Percentiles rank a stretch among this genome's conserved stretches.
phyloP scores from a whole-genome alignment of 257 asterid species.

The Solanum neorickii region DNA sequence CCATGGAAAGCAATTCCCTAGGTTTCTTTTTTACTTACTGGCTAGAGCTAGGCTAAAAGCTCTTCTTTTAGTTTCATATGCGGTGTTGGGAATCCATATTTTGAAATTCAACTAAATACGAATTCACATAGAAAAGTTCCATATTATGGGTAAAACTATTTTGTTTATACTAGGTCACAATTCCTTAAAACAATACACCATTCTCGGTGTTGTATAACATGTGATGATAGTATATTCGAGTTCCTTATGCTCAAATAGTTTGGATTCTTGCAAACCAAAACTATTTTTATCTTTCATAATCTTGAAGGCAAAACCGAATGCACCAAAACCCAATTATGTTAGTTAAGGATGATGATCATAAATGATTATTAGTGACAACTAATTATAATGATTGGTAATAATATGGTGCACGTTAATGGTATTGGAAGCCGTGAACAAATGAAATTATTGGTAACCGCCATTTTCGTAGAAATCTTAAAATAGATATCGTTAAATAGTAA shows the following conservation, averaged over 20 bases:
- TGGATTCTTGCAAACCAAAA: not conserved
- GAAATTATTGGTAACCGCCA: not conserved
- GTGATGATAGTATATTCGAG: not conserved
- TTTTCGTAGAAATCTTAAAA: not conserved
- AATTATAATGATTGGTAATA: too few species aligned
- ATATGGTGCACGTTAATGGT: not conserved
- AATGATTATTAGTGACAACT: too few species aligned
- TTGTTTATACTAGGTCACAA: not conserved
- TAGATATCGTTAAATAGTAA: not conserved
- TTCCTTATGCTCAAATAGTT: not conserved
- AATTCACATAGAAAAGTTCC: accelerated
- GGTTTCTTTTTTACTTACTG: not conserved
- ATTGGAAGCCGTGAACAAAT: not conserved
- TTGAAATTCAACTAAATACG: too few species aligned
- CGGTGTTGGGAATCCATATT: too few species aligned
- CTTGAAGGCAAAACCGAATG: conserved; percentile 37
- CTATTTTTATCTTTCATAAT: not conserved
- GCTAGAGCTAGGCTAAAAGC: not conserved
- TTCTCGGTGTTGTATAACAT: not conserved
- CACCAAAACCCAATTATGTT: conserved; percentile 30
- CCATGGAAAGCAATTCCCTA: conserved; percentile 27
- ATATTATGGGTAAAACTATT: too few species aligned
- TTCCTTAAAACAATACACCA: not conserved
- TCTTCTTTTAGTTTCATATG: too few species aligned
- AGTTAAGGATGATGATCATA: not conserved